Percentiles rank a stretch among this genome's conserved stretches.
Conservation (phyloP, 345 rosid species). For the Rhodamnia argentea region DNA sequence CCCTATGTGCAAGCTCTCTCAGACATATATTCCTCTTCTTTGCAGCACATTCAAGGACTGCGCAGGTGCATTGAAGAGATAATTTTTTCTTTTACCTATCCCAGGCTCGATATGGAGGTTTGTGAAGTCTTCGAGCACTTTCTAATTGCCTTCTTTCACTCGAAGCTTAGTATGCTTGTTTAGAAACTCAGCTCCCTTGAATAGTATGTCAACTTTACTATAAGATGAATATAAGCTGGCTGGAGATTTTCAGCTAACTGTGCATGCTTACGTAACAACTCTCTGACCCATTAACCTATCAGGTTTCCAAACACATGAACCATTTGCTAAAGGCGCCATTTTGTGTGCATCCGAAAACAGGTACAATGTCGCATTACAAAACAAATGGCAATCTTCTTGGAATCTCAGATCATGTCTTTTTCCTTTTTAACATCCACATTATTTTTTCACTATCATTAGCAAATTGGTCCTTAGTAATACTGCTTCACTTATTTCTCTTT, state of each 20-base stretch:
- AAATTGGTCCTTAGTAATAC: not conserved
- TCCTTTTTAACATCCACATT: not conserved
- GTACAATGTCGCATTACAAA: constrained; percentile 8
- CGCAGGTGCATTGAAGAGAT: constrained; percentile 84
- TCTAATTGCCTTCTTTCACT: not conserved
- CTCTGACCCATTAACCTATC: not conserved
- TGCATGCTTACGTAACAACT: not conserved
- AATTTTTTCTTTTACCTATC: constrained; percentile 70
- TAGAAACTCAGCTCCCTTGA: not conserved
- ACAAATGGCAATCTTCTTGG: not conserved
- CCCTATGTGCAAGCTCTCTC: not conserved
- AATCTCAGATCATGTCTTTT: not conserved
- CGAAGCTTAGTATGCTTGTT: not conserved
- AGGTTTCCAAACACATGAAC: constrained; percentile 96
- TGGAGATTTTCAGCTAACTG: not conserved
- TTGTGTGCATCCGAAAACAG: constrained; percentile 93
- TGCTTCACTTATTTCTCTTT: not conserved
- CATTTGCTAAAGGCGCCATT: constrained; percentile 98
- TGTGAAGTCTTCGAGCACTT: not conserved
- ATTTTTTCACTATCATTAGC: not conserved
- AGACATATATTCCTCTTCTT: not conserved
- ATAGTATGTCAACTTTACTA: not conserved
- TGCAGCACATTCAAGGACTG: constrained; percentile 44
- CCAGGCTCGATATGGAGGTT: constrained; percentile 97
- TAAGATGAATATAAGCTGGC: not conserved